Conservation (phyloP, 2,329 filamentous ascomycete genomes). For the Ascochyta lentis region DNA sequence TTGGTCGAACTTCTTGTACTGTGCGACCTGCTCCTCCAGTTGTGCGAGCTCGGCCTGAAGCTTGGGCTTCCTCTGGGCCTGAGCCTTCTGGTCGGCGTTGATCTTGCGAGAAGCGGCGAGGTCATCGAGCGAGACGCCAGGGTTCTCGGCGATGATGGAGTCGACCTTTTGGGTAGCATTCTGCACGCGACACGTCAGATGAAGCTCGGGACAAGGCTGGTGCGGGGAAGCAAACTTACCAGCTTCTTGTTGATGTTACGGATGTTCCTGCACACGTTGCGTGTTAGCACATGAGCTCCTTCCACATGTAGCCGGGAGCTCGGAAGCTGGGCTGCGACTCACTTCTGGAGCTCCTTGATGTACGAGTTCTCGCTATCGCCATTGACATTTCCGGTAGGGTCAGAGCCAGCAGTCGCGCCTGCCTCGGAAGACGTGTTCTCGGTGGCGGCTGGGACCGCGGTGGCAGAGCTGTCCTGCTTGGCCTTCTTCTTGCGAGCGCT, state of each 20-base stretch:
- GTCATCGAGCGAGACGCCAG: conserved; percentile 74
- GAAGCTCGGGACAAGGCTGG: conserved; percentile 6
- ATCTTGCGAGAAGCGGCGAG: conserved; percentile 75
- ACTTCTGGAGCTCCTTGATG: conserved; percentile 92
- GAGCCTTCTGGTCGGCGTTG: conserved; percentile 80
- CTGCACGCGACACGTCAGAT: conserved; percentile 52
- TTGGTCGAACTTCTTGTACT: conserved; percentile 77
- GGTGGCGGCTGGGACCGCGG: conserved; percentile 53
- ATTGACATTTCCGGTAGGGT: conserved; percentile 55
- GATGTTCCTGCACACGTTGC: conserved; percentile 68
- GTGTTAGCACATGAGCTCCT: conserved; percentile 25
- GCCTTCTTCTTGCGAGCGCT: conserved; percentile 61
- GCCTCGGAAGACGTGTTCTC: conserved; percentile 41
- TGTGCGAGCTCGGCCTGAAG: conserved; percentile 73
- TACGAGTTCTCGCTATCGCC: conserved; percentile 78
- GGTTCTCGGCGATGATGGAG: conserved; percentile 70
- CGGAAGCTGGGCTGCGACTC: conserved; percentile 45
- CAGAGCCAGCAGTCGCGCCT: conserved; percentile 37
- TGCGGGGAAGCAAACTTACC: conserved; percentile 61
- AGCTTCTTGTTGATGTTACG: conserved; percentile 95
- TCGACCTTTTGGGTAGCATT: conserved; percentile 76
- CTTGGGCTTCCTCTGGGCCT: conserved; percentile 77
- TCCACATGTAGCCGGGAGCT: conserved; percentile 3
- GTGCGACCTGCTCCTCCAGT: conserved; percentile 74
- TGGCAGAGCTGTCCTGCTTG: conserved; percentile 49